A percentile compares a stretch with the other conserved stretches of the same genome.
Evolutionary conservation across 768 basidiomycete genomes (phyloP).

Genomic region (Boletus reticuloceps): DNA sequence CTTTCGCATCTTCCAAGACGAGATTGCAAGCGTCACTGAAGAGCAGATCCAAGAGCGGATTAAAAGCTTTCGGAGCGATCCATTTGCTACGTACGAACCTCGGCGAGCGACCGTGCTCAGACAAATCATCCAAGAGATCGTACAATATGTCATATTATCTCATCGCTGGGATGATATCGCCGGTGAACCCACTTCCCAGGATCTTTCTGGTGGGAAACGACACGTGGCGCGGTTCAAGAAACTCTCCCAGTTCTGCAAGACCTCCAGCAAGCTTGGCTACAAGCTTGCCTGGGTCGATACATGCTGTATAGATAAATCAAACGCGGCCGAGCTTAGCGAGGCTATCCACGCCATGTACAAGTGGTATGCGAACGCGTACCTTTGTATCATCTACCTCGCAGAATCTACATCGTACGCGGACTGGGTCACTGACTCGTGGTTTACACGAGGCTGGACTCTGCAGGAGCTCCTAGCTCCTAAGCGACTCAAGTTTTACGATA

Average conservation of each 20-base stretch:
- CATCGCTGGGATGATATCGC: neutral
- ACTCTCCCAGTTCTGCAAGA: slow-evolving; percentile 4
- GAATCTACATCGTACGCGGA: neutral
- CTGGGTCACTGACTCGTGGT: too few relatives aligned
- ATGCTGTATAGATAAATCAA: slow-evolving; percentile 19
- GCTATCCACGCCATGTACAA: too few relatives aligned
- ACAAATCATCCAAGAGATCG: slow-evolving; percentile 6
- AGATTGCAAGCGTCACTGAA: too few relatives aligned
- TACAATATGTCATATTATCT: slow-evolving; percentile 1
- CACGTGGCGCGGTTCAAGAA: neutral
- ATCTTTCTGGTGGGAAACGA: neutral
- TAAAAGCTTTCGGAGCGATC: too few relatives aligned
- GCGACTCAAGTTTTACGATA: slow-evolving; percentile 16
- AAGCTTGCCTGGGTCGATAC: slow-evolving; percentile 14
- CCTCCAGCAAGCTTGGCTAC: neutral
- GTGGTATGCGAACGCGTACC: neutral
- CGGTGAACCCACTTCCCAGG: neutral
- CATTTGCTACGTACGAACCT: too few relatives aligned
- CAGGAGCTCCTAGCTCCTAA: slow-evolving; percentile 14
- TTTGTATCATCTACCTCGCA: slow-evolving; percentile 17
- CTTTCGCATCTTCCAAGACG: too few relatives aligned
- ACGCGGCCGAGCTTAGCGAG: neutral
- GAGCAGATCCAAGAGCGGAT: too few relatives aligned
- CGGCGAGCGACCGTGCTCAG: neutral
- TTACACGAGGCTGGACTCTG: too few relatives aligned